phyloP scores from a whole-genome alignment of 1,284 basidiomycete species.

The Tranzscheliella williamsii region DNA sequence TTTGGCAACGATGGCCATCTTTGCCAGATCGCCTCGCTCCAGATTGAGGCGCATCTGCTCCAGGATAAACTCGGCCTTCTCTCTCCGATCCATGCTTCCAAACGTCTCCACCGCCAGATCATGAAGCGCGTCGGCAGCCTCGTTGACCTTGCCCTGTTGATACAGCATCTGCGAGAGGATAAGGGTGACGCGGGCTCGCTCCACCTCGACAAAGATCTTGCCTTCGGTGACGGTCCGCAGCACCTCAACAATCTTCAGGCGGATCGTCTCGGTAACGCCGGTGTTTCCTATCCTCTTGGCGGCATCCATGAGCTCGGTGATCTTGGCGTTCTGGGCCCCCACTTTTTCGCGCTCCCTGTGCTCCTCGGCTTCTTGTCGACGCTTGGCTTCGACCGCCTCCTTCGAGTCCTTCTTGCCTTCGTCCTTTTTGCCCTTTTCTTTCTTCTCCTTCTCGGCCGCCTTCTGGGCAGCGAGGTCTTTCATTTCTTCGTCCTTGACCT shows the following conservation, averaged over 20 bases:
- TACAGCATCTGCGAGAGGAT: slow-evolving; percentile 53
- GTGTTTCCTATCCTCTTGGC: slow-evolving; percentile 46
- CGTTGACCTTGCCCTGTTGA: slow-evolving; percentile 41
- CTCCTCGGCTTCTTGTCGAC: slow-evolving; percentile 23
- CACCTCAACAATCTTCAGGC: slow-evolving; percentile 67
- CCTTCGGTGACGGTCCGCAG: slow-evolving; percentile 91
- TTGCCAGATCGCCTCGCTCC: slow-evolving; percentile 77
- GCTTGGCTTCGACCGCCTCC: slow-evolving; percentile 25
- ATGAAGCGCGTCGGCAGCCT: slow-evolving; percentile 66
- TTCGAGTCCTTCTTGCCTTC: slow-evolving; percentile 34
- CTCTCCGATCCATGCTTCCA: slow-evolving; percentile 93
- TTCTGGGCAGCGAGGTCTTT: slow-evolving; percentile 26
- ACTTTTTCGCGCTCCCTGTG: slow-evolving; percentile 41
- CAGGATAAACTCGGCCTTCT: slow-evolving; percentile 97
- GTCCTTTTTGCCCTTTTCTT: slow-evolving; percentile 22
- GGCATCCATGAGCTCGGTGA: slow-evolving; percentile 46
- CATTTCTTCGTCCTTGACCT: slow-evolving; percentile 37
- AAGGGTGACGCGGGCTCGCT: slow-evolving; percentile 77
- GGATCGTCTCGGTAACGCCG: slow-evolving; percentile 33
- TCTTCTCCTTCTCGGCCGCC: slow-evolving; percentile 21
- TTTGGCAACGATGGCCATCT: slow-evolving; percentile 84
- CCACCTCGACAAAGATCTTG: slow-evolving; percentile 98
- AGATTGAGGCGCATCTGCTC: slow-evolving; percentile 96
- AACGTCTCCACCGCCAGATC: slow-evolving; percentile 99
- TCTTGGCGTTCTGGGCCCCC: slow-evolving; percentile 49